Evolutionary conservation across 2,329 filamentous ascomycete genomes (phyloP), one percentile per base, ranked within the genome.

Genomic region (Xylaria sp.): DNA sequence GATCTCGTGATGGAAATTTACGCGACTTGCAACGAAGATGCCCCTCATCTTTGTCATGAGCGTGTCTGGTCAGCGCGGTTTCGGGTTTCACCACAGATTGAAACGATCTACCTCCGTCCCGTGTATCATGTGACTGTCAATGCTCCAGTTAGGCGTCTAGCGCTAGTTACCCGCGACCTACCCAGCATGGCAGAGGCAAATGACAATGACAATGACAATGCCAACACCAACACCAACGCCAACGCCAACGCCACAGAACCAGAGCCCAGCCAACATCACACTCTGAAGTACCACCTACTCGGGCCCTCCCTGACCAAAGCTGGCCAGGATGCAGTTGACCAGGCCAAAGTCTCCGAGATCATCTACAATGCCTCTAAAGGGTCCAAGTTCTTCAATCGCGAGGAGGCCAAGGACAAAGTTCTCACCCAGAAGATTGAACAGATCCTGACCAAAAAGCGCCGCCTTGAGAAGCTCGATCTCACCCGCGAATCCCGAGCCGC

Each of bases 291-390:
- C 79, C 91, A 91, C 64, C 86, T 98, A 0, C 85, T 98, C 0
- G 96, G 96, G 0, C 95, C 94, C 0, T 97, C 94, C 6, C 83
- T 98, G 61, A 95, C 94, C 25, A 99, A 99, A 80, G 93, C 94
- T 34, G 96, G 96, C 1, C 94, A 98, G 78, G 93, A 97, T 76
- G 85, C 88, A 18, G 95, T 98, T n/a, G 93, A 99, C 75, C 96
- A 98, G 81, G 87, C 87, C 71, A 97, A 96, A 83, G 94, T 99
- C 58, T 97, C 94, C 2, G 94, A 98, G 74, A 91, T 98, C 73
- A 99, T 99, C 68, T 98, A 97, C 81, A 93, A 97, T 79, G 94
- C 94, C 12, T 97, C 94, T 18, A 97, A 97, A 78, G 96, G 96
- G 56, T 97, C 93, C 72, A 97, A 97, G 78, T 99, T 91, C 82